Percentiles rank a stretch among this genome's conserved stretches.
phyloP scores from a whole-genome alignment of 805 yeast genomes.

The Candida andamanensis region DNA sequence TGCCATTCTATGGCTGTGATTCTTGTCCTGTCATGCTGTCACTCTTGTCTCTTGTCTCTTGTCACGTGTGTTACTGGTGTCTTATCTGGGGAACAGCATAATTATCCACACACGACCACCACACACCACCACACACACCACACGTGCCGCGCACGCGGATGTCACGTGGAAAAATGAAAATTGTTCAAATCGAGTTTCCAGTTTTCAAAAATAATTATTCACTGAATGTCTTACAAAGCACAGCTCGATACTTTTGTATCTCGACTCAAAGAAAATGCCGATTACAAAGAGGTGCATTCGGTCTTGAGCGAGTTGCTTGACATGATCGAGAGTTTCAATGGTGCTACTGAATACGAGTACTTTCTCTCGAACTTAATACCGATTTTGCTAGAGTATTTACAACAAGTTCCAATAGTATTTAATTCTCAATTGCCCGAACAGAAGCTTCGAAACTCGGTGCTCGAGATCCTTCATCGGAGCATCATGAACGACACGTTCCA shows the following conservation, averaged over 20 bases:
- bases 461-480: constrained; percentile 76
- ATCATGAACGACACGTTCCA: constrained; percentile 79
- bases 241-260: constrained; percentile 68
- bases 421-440: constrained; percentile 63
- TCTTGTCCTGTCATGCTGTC: too few species aligned
- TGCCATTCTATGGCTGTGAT: too few species aligned
- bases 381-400: constrained; percentile 56
- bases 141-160: constrained; percentile 11
- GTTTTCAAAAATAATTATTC: constrained; percentile 9
- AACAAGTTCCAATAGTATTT: constrained; percentile 70
- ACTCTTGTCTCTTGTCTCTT: too few species aligned
- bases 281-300: constrained; percentile 57
- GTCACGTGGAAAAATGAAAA: constrained; percentile 8
- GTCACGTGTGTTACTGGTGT: too few species aligned
- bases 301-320: constrained; percentile 80
- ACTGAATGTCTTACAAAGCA: constrained; percentile 38
- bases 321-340: constrained; percentile 76
- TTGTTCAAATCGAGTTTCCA: constrained; percentile 15
- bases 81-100: neutral
- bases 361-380: constrained; percentile 71
- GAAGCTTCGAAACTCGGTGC: constrained; percentile 67
- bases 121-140: neutral
- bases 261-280: constrained; percentile 53
- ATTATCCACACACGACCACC: neutral
- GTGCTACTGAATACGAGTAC: constrained; percentile 74